Base-by-base conservation (phyloP, 352 stramenopile species). In the Globisporangium polare region DNA sequence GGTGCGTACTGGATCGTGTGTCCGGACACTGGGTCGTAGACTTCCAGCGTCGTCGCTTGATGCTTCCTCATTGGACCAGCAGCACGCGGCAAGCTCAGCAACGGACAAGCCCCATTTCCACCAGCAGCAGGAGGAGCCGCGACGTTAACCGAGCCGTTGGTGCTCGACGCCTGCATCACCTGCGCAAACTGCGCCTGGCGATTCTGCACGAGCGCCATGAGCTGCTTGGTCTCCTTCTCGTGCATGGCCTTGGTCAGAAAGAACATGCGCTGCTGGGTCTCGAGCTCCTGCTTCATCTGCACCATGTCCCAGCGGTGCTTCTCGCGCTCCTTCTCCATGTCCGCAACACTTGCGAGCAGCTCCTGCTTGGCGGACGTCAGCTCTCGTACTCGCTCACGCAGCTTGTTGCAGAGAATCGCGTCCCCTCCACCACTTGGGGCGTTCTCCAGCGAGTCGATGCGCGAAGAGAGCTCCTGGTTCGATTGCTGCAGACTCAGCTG, bases 221-320 rank as follows among this genome's bases (percentile, higher is more conserved):
- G 70, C 50, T 89, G 81, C 57, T 74, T 79, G 57, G 74, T 87
- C 63, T 90, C 81, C 39, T 86, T 87, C 4, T 86, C 72, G 37
- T 90, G 75, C 81, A 90, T 90, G 7, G 78, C 75, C 22, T 70
- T 68, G 4, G 81, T 90, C 58, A 90, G 62, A 2, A 64, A 52
- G 15, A 88, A 61, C 8, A 73, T 72, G 10, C 75, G 72, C 26
- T 83, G 66, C n/a, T 63, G 49, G 0, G 58, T 53, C 10, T 78
- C 71, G 0, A 89, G 63, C 29, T 78, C 69, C 0, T 63, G 49
- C 15, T 73, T 67, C 43, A 74, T 66, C 43, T 72, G 66, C 0
- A 61, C 46, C 13, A 80, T 67, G 0, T 83, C 75, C 51, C 64
- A 77, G n/a, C 68, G 69, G 59, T 73, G 66, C 31, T 71, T 68